phyloP scores from a whole-genome alignment of 2,329 filamentous ascomycete genomes.

The Sporothrix globosa region DNA sequence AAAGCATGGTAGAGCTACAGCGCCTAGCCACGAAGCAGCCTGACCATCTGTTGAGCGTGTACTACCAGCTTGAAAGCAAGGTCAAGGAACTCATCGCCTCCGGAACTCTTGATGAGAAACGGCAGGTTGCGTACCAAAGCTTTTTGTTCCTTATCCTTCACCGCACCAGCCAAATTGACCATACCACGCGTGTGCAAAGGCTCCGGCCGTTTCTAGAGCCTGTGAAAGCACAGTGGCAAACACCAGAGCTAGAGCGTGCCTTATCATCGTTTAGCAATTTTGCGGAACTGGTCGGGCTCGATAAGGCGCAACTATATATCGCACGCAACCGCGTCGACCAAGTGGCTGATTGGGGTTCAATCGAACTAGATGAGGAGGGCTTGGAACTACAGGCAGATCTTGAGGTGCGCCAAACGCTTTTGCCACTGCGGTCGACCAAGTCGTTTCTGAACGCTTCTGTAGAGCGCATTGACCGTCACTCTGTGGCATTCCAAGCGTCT shows the following conservation, averaged over 20 bases:
- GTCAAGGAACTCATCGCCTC: constrained; percentile 78
- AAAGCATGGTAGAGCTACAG: constrained; percentile 86
- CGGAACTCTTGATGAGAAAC: constrained; percentile 75
- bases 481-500: constrained; percentile 73
- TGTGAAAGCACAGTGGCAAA: constrained; percentile 78
- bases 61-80: constrained; percentile 81
- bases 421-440: constrained; percentile 86
- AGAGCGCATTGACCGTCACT: constrained; percentile 78
- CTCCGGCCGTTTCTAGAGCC: constrained; percentile 80
- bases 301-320: constrained; percentile 80
- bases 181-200: constrained; percentile 69
- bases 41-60: constrained; percentile 84
- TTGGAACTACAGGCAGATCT: constrained; percentile 77
- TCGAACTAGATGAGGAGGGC: constrained; percentile 77
- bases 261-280: constrained; percentile 78
- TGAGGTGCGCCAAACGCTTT: constrained; percentile 71
- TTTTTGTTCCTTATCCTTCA: constrained; percentile 95
- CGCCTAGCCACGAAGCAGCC: constrained; percentile 88
- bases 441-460: constrained; percentile 90
- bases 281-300: constrained; percentile 76
- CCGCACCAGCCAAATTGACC: constrained; percentile 75
- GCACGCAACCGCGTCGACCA: constrained; percentile 68
- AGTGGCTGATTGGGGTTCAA: constrained; percentile 79
- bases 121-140: constrained; percentile 82
- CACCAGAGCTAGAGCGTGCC: constrained; percentile 66